Conservation (phyloP, 495 filamentous ascomycete species). For the Schizothecium vesticola region DNA sequence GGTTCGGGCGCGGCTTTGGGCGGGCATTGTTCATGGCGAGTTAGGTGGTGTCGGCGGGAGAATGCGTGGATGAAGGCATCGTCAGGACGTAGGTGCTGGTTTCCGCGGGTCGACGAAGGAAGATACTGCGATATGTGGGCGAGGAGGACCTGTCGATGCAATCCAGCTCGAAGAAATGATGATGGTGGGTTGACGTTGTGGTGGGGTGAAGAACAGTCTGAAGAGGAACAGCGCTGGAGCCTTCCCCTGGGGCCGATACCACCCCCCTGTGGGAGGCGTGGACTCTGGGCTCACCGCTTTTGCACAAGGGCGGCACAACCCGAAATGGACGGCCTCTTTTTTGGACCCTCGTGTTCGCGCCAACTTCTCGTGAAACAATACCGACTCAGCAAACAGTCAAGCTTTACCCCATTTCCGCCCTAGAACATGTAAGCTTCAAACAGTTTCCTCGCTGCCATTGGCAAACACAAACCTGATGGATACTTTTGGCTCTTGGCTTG, state of each 20-base stretch:
- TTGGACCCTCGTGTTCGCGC: not conserved
- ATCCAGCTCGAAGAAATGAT: not conserved
- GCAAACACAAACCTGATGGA: not conserved
- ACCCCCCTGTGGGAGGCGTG: not conserved
- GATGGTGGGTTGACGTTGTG: not conserved
- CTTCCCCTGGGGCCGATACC: not conserved
- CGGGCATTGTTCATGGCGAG: too few species aligned
- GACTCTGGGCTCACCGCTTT: not conserved
- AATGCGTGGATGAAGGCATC: not conserved
- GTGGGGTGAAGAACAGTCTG: not conserved
- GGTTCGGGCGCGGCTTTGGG: too few species aligned
- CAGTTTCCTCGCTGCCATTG: not conserved
- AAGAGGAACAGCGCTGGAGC: not conserved
- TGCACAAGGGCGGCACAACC: not conserved
- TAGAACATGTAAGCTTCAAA: not conserved
- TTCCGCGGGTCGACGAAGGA: too few species aligned
- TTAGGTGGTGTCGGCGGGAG: too few species aligned
- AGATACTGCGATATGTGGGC: too few species aligned
- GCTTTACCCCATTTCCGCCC: not conserved
- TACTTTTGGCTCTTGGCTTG: not conserved
- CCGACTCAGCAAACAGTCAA: not conserved
- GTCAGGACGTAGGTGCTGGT: not conserved
- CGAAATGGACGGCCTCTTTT: too few species aligned
- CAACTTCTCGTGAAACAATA: not conserved
- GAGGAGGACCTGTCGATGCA: too few species aligned